phyloP scores from a whole-genome alignment of 345 rosid genomes.

The Melaleuca alternifolia region DNA sequence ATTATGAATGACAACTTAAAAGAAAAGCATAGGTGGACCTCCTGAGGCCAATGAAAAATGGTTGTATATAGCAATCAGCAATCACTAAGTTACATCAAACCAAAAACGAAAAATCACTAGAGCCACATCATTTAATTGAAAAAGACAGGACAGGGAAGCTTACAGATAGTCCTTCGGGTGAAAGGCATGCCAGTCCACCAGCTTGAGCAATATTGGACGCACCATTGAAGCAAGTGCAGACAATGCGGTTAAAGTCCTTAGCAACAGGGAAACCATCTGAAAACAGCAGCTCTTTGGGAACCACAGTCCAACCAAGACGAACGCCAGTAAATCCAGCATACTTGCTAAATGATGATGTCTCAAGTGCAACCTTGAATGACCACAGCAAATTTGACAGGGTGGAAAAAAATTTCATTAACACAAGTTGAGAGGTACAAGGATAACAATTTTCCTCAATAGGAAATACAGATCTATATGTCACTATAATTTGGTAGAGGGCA shows the following conservation, averaged over 20 bases:
- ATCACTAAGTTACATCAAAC: background rate
- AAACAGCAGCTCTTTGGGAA: slow-evolving; percentile 75
- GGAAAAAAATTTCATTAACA: background rate
- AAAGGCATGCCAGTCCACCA: slow-evolving; percentile 91
- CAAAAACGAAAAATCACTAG: background rate
- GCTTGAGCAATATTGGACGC: slow-evolving; percentile 88
- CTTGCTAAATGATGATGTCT: slow-evolving; percentile 88
- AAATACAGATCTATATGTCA: background rate
- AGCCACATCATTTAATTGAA: background rate
- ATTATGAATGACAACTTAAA: background rate
- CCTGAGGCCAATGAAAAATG: background rate
- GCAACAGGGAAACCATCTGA: slow-evolving; percentile 90
- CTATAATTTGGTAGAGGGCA: background rate
- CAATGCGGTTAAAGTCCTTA: slow-evolving; percentile 76
- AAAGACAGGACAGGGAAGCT: background rate
- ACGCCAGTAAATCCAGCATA: slow-evolving; percentile 98
- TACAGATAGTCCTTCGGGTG: slow-evolving; percentile 50
- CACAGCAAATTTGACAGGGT: background rate
- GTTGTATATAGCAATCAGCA: background rate
- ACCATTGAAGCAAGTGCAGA: slow-evolving; percentile 89
- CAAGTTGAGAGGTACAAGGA: background rate
- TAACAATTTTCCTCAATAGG: background rate
- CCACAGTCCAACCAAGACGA: slow-evolving; percentile 92
- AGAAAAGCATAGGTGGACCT: background rate
- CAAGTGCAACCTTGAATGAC: slow-evolving; percentile 66